A percentile compares a stretch with the other conserved stretches of the same genome.
Evolutionary conservation across 2,329 filamentous ascomycete species (phyloP).

Genomic region (Trichoderma semiorbis): DNA sequence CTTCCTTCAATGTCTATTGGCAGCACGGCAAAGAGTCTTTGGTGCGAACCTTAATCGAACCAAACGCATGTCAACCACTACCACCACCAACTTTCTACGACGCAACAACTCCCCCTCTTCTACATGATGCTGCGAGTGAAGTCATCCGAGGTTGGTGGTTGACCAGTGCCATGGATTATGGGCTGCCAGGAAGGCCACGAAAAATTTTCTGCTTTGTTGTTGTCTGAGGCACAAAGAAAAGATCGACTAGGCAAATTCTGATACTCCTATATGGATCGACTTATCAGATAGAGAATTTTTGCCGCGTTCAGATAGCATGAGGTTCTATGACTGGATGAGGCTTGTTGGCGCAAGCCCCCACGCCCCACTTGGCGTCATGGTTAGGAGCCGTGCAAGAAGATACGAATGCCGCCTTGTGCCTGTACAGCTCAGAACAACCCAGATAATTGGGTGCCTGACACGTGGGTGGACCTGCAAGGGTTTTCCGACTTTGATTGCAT

Average conservation of each 20-base stretch:
- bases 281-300: constrained; percentile 19
- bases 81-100: neutral
- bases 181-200: neutral
- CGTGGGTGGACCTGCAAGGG: constrained; percentile 24
- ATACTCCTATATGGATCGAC: constrained; percentile 16
- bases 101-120: neutral
- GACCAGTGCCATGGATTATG: neutral
- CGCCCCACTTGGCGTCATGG: constrained; percentile 20
- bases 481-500: constrained; percentile 1
- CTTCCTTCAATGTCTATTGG: neutral
- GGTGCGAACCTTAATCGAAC: constrained; percentile 11
- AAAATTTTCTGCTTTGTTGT: constrained; percentile 19
- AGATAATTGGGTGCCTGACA: constrained; percentile 19
- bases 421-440: constrained; percentile 4
- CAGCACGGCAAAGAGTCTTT: neutral
- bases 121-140: neutral
- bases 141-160: neutral
- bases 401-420: neutral
- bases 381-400: constrained; percentile 14
- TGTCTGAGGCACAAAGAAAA: constrained; percentile 24
- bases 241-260: neutral
- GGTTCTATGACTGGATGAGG: constrained; percentile 21
- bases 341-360: constrained; percentile 16
- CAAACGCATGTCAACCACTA: neutral
- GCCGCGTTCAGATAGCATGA: constrained; percentile 16